Percentiles rank a stretch among this genome's conserved stretches.
Evolutionary conservation across 331 rosid genomes (phyloP).

Genomic region (Quercus phellos): DNA sequence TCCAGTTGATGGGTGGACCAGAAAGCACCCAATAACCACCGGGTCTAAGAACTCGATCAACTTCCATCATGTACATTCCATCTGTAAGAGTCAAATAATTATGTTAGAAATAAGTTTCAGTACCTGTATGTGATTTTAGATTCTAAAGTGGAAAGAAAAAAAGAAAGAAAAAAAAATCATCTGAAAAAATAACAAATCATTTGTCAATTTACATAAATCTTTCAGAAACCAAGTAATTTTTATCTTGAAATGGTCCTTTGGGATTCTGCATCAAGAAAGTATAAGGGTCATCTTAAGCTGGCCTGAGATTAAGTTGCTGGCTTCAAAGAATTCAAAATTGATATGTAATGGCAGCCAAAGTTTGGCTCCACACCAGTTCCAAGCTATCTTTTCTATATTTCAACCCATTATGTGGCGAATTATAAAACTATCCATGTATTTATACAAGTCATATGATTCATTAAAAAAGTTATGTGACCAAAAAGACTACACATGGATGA

Average conservation of each 20-base stretch:
- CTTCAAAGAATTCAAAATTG: not conserved
- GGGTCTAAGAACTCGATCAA: slow-evolving; percentile 82
- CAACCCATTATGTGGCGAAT: no score
- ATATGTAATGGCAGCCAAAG: not conserved
- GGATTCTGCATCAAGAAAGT: not conserved
- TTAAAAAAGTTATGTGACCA: no score
- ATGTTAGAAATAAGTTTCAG: not conserved
- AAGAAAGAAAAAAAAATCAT: not conserved
- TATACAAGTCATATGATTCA: no score
- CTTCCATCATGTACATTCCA: slow-evolving; percentile 82
- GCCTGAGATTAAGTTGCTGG: not conserved
- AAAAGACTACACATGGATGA: no score
- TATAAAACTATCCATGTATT: no score
- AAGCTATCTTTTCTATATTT: no score
- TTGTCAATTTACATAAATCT: slow-evolving; percentile 3
- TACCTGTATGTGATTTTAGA: not conserved
- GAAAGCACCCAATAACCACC: slow-evolving; percentile 94
- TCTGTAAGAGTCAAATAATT: slow-evolving; percentile 31
- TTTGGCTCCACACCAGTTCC: no score
- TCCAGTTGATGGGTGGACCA: slow-evolving; percentile 88
- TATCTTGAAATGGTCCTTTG: not conserved
- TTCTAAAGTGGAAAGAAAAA: slow-evolving; percentile 2
- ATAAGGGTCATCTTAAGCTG: not conserved
- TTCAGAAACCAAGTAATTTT: not conserved
- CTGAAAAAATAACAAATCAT: not conserved